These are phyloP conservation scores for Lepidium sativum DNA, from an alignment of 345 rosid genomes.

Conservation along the genomic window DNA sequence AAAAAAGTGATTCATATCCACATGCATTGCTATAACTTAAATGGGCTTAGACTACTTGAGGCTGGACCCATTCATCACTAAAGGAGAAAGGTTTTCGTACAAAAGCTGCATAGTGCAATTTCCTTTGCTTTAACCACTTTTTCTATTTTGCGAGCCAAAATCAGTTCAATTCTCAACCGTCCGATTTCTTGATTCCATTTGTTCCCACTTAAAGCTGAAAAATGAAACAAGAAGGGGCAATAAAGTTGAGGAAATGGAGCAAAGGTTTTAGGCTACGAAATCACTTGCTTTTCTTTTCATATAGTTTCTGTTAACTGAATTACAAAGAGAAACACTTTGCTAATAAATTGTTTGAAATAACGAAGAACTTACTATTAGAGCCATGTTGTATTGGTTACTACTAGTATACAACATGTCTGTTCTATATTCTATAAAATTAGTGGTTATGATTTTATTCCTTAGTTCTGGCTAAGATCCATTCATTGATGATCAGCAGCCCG, in stretches of 20 bases:
- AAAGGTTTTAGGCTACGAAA: too few relatives aligned
- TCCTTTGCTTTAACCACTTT: background rate
- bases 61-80: background rate
- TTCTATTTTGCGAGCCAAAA: background rate
- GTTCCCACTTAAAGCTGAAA: background rate
- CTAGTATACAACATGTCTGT: background rate
- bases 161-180: background rate
- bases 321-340: background rate
- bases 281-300: too few relatives aligned
- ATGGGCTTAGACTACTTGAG: background rate
- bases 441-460: background rate
- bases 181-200: background rate
- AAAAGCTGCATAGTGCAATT: background rate
- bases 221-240: too few relatives aligned
- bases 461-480: background rate
- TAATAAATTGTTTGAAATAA: background rate
- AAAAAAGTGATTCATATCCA: too few relatives aligned
- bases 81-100: background rate
- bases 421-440: background rate
- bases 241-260: conserved; percentile 39
- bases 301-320: too few relatives aligned
- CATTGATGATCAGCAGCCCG: conserved; percentile 4
- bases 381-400: background rate
- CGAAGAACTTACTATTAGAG: background rate
- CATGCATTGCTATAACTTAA: background rate